Evolutionary conservation across 805 yeast genomes (phyloP).

Genomic region (Kluyveromyces aestuarii): DNA sequence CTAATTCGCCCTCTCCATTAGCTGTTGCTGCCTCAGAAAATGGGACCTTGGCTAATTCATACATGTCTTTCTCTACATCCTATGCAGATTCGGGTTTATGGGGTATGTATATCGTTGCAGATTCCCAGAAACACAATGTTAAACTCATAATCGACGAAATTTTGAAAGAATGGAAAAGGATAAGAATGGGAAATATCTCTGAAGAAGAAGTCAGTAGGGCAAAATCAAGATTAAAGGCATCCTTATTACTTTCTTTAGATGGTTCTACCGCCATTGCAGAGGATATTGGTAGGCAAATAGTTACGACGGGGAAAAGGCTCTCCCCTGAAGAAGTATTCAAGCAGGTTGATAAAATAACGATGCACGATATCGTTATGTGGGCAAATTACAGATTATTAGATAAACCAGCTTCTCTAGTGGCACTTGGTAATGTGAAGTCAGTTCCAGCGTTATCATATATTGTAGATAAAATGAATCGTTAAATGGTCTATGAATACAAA

Average conservation of each 20-base stretch:
- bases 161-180: conserved; percentile 79
- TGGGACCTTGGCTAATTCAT: conserved; percentile 73
- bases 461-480: conserved; percentile 27
- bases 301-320: conserved; percentile 71
- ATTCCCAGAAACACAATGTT: conserved; percentile 54
- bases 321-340: conserved; percentile 40
- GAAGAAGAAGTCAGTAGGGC: conserved; percentile 89
- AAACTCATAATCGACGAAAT: conserved; percentile 65
- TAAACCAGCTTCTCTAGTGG: conserved; percentile 85
- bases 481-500: background rate
- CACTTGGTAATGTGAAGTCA: conserved; percentile 69
- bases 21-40: conserved; percentile 50
- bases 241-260: conserved; percentile 78
- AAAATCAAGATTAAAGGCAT: conserved; percentile 89
- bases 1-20: conserved; percentile 77
- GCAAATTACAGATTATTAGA: conserved; percentile 71
- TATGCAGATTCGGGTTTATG: conserved; percentile 96
- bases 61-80: conserved; percentile 93
- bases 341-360: conserved; percentile 68
- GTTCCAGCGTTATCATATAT: conserved; percentile 63
- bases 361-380: conserved; percentile 77
- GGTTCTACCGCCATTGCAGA: conserved; percentile 96
- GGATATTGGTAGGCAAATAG: conserved; percentile 94
- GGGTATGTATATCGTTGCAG: conserved; percentile 91
- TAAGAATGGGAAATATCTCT: conserved; percentile 66